These are phyloP conservation scores for Murraya koenigii DNA, from an alignment of 345 rosid genomes.

Conservation along the genomic window DNA sequence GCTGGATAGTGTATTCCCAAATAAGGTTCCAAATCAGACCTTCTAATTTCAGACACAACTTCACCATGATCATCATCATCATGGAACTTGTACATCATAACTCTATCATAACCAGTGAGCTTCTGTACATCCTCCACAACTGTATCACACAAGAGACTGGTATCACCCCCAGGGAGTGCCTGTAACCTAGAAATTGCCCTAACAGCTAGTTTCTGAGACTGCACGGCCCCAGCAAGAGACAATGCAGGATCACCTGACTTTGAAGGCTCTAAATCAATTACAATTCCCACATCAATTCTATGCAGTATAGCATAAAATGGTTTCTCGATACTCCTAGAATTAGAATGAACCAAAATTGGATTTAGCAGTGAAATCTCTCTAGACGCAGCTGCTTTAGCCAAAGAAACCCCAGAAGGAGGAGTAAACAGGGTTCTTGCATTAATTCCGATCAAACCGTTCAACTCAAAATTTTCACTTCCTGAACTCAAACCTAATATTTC, in stretches of 20 bases:
- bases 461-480: constrained; percentile 11
- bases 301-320: constrained; percentile 83
- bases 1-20: constrained; percentile 91
- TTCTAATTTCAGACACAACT: constrained; percentile 77
- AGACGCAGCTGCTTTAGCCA: constrained; percentile 62
- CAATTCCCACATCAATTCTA: constrained; percentile 70
- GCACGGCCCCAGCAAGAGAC: constrained; percentile 76
- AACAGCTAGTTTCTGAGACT: constrained; percentile 82
- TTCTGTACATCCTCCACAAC: constrained; percentile 85
- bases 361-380: constrained; percentile 67
- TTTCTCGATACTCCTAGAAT: constrained; percentile 50
- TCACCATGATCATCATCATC: constrained; percentile 91
- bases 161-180: constrained; percentile 77
- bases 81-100: constrained; percentile 85
- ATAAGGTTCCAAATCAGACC: constrained; percentile 86
- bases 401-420: constrained; percentile 50
- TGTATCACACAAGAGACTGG: constrained; percentile 75
- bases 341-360: constrained; percentile 67
- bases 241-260: constrained; percentile 52
- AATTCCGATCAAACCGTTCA: constrained; percentile 54
- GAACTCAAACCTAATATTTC: constrained; percentile 45
- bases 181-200: constrained; percentile 82
- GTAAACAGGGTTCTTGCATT: constrained; percentile 69
- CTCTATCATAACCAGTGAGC: constrained; percentile 84
- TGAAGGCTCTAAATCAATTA: constrained; percentile 88